Evolutionary conservation across 2,329 filamentous ascomycete genomes (phyloP).

Genomic region (Colletotrichum aenigma): DNA sequence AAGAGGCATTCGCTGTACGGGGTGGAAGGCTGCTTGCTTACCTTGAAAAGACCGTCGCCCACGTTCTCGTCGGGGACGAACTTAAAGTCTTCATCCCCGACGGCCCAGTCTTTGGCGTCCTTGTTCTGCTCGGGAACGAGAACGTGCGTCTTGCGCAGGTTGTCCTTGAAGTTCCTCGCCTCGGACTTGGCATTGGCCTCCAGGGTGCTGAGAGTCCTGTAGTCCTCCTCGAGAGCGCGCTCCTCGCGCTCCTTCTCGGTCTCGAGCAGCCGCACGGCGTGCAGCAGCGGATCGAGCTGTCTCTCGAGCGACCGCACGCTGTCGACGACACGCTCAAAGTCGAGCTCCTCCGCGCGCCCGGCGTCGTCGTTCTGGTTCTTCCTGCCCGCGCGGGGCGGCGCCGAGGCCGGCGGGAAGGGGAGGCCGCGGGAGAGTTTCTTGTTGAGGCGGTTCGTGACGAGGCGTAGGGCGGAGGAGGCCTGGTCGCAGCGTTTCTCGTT

Average conservation of each 20-base stretch:
- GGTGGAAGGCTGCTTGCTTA: conserved; percentile 19
- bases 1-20: not conserved
- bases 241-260: conserved; percentile 63
- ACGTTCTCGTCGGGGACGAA: conserved; percentile 17
- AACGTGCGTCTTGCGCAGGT: conserved; percentile 52
- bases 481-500: conserved; percentile 53
- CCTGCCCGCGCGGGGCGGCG: conserved; percentile 19
- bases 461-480: conserved; percentile 59
- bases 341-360: conserved; percentile 61
- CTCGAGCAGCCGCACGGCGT: conserved; percentile 65
- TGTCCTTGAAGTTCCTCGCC: conserved; percentile 53
- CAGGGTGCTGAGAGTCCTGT: conserved; percentile 52
- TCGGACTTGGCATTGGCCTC: conserved; percentile 62
- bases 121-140: conserved; percentile 46
- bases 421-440: conserved; percentile 63
- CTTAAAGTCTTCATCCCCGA: conserved; percentile 6
- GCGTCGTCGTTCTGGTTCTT: conserved; percentile 12
- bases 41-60: conserved; percentile 31
- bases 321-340: conserved; percentile 69
- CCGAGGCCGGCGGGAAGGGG: conserved; percentile 66
- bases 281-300: conserved; percentile 65
- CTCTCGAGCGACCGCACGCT: conserved; percentile 60
- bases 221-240: conserved; percentile 59
- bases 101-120: not conserved
- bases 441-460: conserved; percentile 59